Conservation (phyloP, 345 rosid genomes). For the Camelina neglecta region DNA sequence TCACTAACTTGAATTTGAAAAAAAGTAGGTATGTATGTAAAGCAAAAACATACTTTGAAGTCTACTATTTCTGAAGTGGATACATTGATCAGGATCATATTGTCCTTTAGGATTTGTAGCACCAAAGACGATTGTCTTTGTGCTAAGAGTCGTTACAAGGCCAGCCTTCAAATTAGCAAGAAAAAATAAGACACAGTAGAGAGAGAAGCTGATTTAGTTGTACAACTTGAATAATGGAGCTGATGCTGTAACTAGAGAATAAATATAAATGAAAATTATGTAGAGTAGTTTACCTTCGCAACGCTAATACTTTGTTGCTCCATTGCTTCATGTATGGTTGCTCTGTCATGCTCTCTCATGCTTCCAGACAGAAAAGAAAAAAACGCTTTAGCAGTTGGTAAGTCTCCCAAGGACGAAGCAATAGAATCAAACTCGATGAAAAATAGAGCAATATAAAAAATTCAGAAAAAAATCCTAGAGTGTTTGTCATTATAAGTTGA, state of each 20-base stretch:
- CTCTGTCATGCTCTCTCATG: conserved; percentile 98
- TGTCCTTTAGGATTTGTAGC: conserved; percentile 99
- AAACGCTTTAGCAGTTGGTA: background rate
- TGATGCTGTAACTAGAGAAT: conserved; percentile 17
- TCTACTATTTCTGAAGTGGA: conserved; percentile 42
- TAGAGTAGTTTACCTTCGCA: conserved; percentile 69
- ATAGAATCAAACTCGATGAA: conserved; percentile 8
- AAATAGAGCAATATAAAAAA: background rate
- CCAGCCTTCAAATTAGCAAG: conserved; percentile 71
- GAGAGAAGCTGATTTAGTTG: conserved; percentile 17
- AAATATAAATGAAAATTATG: background rate
- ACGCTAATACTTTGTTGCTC: conserved; percentile 99
- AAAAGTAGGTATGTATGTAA: too few species aligned
- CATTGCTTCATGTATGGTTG: conserved; percentile 99
- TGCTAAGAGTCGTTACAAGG: conserved; percentile 90
- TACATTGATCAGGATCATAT: conserved; percentile 96
- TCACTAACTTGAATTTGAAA: too few species aligned
- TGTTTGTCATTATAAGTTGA: background rate
- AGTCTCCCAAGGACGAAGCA: conserved; percentile 8
- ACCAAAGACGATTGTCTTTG: conserved; percentile 88
- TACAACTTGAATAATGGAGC: conserved; percentile 18
- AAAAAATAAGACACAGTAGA: background rate
- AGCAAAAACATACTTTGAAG: background rate
- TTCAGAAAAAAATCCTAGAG: conserved; percentile 9
- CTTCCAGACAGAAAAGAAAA: conserved; percentile 47